Conservation (phyloP, 805 yeast genomes). For the Kazachstania martiniae region DNA sequence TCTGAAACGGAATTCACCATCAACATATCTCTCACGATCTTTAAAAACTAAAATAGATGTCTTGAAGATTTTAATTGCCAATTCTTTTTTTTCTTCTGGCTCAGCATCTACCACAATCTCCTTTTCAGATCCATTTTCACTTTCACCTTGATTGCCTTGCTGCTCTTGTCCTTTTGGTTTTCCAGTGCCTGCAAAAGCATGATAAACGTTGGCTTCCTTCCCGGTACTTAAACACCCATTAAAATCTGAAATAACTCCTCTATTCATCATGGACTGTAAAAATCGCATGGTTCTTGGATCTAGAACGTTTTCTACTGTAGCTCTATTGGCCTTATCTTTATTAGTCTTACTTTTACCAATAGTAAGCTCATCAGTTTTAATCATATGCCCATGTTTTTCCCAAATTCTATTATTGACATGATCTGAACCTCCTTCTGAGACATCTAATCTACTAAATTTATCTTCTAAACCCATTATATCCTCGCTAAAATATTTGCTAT, state of each 20-base stretch:
- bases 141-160: conserved; percentile 1
- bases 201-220: conserved; percentile 97
- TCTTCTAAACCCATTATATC: conserved; percentile 20
- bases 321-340: conserved; percentile 83
- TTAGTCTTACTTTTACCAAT: conserved; percentile 46
- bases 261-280: conserved; percentile 67
- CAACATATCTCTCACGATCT: conserved; percentile 91
- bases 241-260: conserved; percentile 73
- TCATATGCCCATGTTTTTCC: conserved; percentile 50
- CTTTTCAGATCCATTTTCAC: not conserved
- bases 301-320: conserved; percentile 92
- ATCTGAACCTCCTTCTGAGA: conserved; percentile 9
- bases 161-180: conserved; percentile 8
- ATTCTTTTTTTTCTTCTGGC: conserved; percentile 31
- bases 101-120: conserved; percentile 1
- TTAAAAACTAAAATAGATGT: conserved; percentile 95
- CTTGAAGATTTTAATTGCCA: conserved; percentile 88
- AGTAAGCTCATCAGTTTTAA: conserved; percentile 51
- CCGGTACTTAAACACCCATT: conserved; percentile 96
- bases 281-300: conserved; percentile 90
- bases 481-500: no score
- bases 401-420: conserved; percentile 40
- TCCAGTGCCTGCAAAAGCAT: conserved; percentile 42
- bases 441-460: conserved; percentile 10
- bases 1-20: conserved; percentile 89